Evolutionary conservation across 2,329 filamentous ascomycete species (phyloP), one percentile per base, ranked within the genome.

Genomic region (Hypocrella siamensis): DNA sequence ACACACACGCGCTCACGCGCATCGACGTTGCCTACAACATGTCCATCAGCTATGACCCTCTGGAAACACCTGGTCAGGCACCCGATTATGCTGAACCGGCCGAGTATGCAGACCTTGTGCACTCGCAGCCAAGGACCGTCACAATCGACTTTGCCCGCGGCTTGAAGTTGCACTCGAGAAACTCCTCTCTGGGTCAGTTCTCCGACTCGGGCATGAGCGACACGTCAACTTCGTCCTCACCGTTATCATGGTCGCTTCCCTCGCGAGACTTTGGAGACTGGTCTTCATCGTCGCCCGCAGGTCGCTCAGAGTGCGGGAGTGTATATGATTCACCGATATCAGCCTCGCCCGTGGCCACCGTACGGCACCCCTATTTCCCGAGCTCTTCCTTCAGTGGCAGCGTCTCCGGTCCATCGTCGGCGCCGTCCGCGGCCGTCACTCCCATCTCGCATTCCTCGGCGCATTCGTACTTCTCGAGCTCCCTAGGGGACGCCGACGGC

Each of bases 391-490:
- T 22, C 21, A 36, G 21, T 25, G n/a, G n/a, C n/a, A n/a, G n/a
- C n/a, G n/a, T 31, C 33, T 17, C 19, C 28, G 1, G 34, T 29
- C 30, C 31, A 17, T 32, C 33, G 15, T 37, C 32, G 11, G 17
- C 28, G 8, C 17, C 32, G 14, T 28, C 34, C 6, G 26, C 31
- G 19, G 35, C 35, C n/a, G n/a, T n/a, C n/a, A n/a, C n/a, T n/a
- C n/a, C n/a, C n/a, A n/a, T n/a, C n/a, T n/a, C n/a, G n/a, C n/a
- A n/a, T n/a, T n/a, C n/a, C n/a, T n/a, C n/a, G n/a, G n/a, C n/a
- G n/a, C n/a, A n/a, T n/a, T n/a, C n/a, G 6, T 35, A 32, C 10
- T 37, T 39, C 26, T 35, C 39, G 24, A 42, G 40, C 28, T 38
- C 43, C 17, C 39, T 39, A 12, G 26, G 36, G 12, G 38, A 43